phyloP scores from a whole-genome alignment of 2,329 filamentous ascomycete genomes.

The Xylaria digitata region DNA sequence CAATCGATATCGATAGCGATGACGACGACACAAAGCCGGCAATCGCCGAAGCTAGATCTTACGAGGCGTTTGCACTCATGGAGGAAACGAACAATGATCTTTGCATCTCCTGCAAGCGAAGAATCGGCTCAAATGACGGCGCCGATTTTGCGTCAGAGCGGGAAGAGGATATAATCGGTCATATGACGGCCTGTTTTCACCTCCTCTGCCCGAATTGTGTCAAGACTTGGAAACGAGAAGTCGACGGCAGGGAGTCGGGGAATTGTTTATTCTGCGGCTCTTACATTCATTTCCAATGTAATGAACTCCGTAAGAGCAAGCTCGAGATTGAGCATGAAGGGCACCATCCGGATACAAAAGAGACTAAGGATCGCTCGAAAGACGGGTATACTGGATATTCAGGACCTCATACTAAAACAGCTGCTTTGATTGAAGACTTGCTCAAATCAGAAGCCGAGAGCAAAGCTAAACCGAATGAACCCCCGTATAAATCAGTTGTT shows the following conservation, averaged over 20 bases:
- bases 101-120: conserved; percentile 77
- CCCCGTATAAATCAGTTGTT: conserved; percentile 90
- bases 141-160: conserved; percentile 69
- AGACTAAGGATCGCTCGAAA: conserved; percentile 53
- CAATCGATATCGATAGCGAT: conserved; percentile 89
- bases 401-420: conserved; percentile 93
- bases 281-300: conserved; percentile 71
- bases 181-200: conserved; percentile 89
- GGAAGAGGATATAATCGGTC: conserved; percentile 75
- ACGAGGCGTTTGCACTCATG: conserved; percentile 87
- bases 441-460: conserved; percentile 72
- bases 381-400: conserved; percentile 76
- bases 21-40: conserved; percentile 69
- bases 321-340: conserved; percentile 68
- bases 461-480: conserved; percentile 68
- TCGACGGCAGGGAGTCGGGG: conserved; percentile 58
- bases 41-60: conserved; percentile 77
- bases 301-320: conserved; percentile 73
- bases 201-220: conserved; percentile 83
- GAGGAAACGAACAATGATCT: conserved; percentile 80
- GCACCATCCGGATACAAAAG: conserved; percentile 56
- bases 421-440: conserved; percentile 81
- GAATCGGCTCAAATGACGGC: conserved; percentile 65
- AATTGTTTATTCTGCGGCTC: conserved; percentile 76
- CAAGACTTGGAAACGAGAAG: conserved; percentile 65